phyloP scores from a whole-genome alignment of 2,329 filamentous ascomycete genomes.

The Daldinia eschscholtzii region DNA sequence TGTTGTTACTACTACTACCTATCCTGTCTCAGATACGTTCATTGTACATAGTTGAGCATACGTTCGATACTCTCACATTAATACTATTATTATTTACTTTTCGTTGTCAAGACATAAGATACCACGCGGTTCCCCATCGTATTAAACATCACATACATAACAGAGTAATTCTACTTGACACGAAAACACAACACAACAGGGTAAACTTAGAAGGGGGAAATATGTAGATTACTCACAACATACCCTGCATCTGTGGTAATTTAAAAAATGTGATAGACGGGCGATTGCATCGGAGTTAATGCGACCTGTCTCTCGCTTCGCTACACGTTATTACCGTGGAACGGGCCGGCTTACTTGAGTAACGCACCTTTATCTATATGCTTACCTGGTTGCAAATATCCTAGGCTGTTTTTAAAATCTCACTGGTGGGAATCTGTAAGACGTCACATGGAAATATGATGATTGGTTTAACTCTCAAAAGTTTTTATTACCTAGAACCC shows the following conservation, averaged over 20 bases:
- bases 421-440: not conserved
- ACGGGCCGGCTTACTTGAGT: not conserved
- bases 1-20: constrained; percentile 8
- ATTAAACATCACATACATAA: not conserved
- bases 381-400: not conserved
- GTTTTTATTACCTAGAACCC: not conserved
- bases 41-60: constrained; percentile 29
- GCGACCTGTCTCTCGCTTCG: not conserved
- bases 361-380: not conserved
- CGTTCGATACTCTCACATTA: constrained; percentile 18
- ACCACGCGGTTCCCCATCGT: too few species aligned
- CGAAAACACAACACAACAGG: not conserved
- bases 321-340: not conserved
- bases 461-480: not conserved
- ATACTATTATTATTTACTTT: constrained; percentile 13
- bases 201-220: not conserved
- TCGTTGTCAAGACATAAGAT: not conserved
- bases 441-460: too few species aligned
- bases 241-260: not conserved
- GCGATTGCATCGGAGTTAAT: not conserved
- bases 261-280: not conserved
- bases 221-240: not conserved
- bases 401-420: not conserved
- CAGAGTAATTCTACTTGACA: not conserved
- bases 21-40: constrained; percentile 12